Base-by-base conservation (phyloP, 768 basidiomycete genomes). In the Astraeus odoratus region DNA sequence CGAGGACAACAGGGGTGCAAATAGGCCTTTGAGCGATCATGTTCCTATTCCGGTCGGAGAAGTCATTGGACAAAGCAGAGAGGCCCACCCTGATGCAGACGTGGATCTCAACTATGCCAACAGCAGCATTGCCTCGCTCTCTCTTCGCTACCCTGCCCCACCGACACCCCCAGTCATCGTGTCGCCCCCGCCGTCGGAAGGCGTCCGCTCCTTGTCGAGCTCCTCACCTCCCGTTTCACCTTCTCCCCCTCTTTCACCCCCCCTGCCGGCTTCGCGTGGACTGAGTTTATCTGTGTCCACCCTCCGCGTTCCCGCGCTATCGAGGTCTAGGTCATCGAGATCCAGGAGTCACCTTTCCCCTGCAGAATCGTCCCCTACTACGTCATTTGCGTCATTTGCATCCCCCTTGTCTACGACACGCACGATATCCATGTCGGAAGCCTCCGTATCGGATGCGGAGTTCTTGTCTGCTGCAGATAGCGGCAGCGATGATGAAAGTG, bases 61-160 rank as follows among this genome's bases (percentile, higher is more conserved):
- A 5, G 23, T 10, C 34, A 18, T 35, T 8, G 10, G 16, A 8
- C n/a, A 18, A 34, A 18, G n/a, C 33, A 15, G 4, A 9, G 33
- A 34, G 8, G 18, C 36, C 16, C 16, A 37, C 8, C 36, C 36
- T 10, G 12, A 3, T 19, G 15, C 23, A n/a, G 29, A 24, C 8
- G 9, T 8, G 4, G 35, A 20, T 16, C 46, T 48, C 1, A 48
- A 0, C 13, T 55, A 54, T 1, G 7, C 49, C 10, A 29, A 41
- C n/a, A 41, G 39, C 10, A 41, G 39, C 24, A 29, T 63, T n/a
- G 52, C 54, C 1, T 63, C 61, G 15, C 54, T 63, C 7, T 63
- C 61, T 6, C 58, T 63, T 31, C 57, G 61, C 12, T 63, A 63
- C 41, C 63, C 61, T 12, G 57, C 53, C 7, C 53, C 63, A 10